These are phyloP conservation scores for Daldinia caldariorum DNA, from an alignment of 495 filamentous ascomycete genomes.

Conservation along the genomic window DNA sequence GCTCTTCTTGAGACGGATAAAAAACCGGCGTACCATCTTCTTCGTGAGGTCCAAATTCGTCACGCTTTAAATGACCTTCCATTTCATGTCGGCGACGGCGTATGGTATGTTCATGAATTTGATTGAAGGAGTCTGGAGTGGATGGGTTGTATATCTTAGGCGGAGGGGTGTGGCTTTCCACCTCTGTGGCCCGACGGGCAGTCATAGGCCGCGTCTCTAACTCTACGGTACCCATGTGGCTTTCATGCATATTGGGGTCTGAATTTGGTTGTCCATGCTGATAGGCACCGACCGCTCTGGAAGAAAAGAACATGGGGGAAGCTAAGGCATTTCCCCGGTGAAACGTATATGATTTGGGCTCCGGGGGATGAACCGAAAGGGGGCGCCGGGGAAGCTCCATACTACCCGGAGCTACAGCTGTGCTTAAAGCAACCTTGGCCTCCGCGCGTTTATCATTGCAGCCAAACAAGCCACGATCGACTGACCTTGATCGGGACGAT, in stretches of 20 bases:
- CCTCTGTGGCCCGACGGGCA: conserved; percentile 53
- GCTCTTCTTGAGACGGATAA: conserved; percentile 62
- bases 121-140: conserved; percentile 44
- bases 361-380: conserved; percentile 47
- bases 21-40: conserved; percentile 41
- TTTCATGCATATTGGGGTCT: conserved; percentile 58
- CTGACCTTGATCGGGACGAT: conserved; percentile 60
- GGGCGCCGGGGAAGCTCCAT: conserved; percentile 62
- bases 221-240: conserved; percentile 46
- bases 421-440: conserved; percentile 69
- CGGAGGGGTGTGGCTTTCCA: conserved; percentile 44
- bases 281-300: conserved; percentile 48
- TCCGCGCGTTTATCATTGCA: conserved; percentile 70
- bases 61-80: conserved; percentile 37
- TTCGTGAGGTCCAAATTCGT: conserved; percentile 16
- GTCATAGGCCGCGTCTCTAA: conserved; percentile 52
- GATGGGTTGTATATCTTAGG: conserved; percentile 42
- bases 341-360: conserved; percentile 29
- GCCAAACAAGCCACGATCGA: conserved; percentile 65
- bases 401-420: conserved; percentile 69
- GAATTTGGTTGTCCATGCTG: conserved; percentile 56
- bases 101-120: conserved; percentile 44
- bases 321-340: conserved; percentile 33
- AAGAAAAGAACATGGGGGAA: conserved; percentile 52
- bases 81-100: conserved; percentile 44